phyloP scores from a whole-genome alignment of 2,329 filamentous ascomycete species.

The Penicillium olsonii region DNA sequence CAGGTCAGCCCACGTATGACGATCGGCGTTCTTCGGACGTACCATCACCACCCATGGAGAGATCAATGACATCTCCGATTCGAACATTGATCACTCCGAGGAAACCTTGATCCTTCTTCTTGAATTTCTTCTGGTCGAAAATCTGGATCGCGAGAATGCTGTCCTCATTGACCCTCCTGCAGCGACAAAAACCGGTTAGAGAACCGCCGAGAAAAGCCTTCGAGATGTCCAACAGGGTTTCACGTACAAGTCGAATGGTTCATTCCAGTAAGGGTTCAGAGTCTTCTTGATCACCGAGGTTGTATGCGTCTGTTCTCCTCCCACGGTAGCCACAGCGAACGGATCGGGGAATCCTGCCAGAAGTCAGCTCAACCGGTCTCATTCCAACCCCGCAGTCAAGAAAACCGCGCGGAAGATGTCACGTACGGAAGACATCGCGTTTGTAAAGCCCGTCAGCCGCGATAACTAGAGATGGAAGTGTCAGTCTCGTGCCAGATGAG shows the following conservation, averaged over 20 bases:
- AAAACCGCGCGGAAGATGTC: slow-evolving; percentile 13
- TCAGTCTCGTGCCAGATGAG: slow-evolving; percentile 21
- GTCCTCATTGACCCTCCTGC: slow-evolving; percentile 85
- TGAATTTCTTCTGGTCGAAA: slow-evolving; percentile 99
- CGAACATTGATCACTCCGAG: slow-evolving; percentile 96
- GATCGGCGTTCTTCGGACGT: slow-evolving; percentile 37
- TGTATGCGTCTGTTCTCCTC: slow-evolving; percentile 98
- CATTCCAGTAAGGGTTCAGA: slow-evolving; percentile 99
- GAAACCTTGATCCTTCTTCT: slow-evolving; percentile 99
- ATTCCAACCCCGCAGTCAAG: slow-evolving; percentile 1
- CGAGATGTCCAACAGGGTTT: slow-evolving; percentile 1
- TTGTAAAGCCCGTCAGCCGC: slow-evolving; percentile 98
- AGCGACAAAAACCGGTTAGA: slow-evolving; percentile 17
- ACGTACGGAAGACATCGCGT: slow-evolving; percentile 97
- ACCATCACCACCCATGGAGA: slow-evolving; percentile 91
- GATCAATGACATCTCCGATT: slow-evolving; percentile 89
- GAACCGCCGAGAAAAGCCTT: background rate
- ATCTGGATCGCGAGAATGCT: slow-evolving; percentile 97
- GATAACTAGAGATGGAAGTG: slow-evolving; percentile 70
- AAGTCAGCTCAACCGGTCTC: slow-evolving; percentile 17
- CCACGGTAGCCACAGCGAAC: slow-evolving; percentile 94
- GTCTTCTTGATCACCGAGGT: slow-evolving; percentile 96
- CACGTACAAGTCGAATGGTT: slow-evolving; percentile 94
- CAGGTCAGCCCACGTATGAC: slow-evolving; percentile 17
- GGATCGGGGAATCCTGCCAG: slow-evolving; percentile 87